phyloP scores from a whole-genome alignment of 441 rosid genomes.

The Breynia disticha region DNA sequence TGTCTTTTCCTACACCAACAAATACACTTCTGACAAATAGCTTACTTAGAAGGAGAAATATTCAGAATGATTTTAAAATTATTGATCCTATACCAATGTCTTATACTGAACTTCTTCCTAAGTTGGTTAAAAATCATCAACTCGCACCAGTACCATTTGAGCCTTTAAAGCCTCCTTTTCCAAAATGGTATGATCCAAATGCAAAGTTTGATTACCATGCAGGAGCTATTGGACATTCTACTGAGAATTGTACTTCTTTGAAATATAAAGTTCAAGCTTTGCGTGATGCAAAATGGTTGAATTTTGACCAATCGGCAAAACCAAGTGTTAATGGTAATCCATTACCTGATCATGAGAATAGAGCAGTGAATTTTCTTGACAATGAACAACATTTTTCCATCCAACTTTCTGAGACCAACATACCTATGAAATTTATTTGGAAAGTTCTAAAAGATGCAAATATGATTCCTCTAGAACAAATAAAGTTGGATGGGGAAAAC shows the following conservation, averaged over 20 bases:
- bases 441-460: too few relatives aligned
- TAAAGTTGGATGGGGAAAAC: too few relatives aligned
- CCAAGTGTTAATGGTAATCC: neutral
- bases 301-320: neutral
- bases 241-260: neutral
- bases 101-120: neutral
- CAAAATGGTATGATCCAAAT: neutral
- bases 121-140: neutral
- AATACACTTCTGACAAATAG: too few relatives aligned
- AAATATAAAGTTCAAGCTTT: neutral
- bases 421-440: too few relatives aligned
- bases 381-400: too few relatives aligned
- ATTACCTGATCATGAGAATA: too few relatives aligned
- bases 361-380: too few relatives aligned
- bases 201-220: neutral
- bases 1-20: too few relatives aligned
- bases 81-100: neutral
- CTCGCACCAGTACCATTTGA: neutral
- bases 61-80: too few relatives aligned
- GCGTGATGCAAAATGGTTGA: neutral
- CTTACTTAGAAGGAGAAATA: too few relatives aligned
- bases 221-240: neutral
- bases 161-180: neutral
- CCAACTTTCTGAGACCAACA: too few relatives aligned
- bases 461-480: too few relatives aligned